Evolutionary conservation across 306 rosid species (phyloP).

Genomic region (Potentilla sterilis): DNA sequence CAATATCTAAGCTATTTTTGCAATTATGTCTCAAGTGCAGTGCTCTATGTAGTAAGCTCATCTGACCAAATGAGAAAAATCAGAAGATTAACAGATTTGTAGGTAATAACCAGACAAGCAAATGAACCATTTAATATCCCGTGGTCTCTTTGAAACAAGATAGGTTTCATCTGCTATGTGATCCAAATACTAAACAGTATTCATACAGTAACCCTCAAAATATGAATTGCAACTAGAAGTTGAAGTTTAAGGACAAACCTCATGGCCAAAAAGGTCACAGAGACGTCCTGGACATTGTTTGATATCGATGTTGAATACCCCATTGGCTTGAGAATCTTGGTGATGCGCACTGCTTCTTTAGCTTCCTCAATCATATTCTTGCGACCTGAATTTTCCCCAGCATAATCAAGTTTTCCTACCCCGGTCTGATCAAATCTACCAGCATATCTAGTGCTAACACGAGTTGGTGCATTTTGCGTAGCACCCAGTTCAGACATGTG

Average conservation of each 20-base stretch:
- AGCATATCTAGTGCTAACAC: slow-evolving; percentile 31
- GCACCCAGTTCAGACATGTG: slow-evolving; percentile 29
- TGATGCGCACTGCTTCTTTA: slow-evolving; percentile 43
- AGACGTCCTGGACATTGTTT: slow-evolving; percentile 52
- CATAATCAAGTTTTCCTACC: slow-evolving; percentile 30
- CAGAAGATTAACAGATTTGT: background rate
- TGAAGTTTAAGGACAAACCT: slow-evolving; percentile 53
- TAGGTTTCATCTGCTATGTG: background rate
- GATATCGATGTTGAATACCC: slow-evolving; percentile 63
- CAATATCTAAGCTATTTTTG: background rate
- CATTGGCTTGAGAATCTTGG: slow-evolving; percentile 75
- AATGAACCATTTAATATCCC: background rate
- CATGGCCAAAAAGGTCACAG: slow-evolving; percentile 64
- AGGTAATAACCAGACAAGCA: background rate
- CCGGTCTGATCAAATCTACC: slow-evolving; percentile 25
- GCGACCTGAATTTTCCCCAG: slow-evolving; percentile 40
- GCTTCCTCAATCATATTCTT: slow-evolving; percentile 36
- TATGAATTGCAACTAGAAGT: slow-evolving; percentile 1
- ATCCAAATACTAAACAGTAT: background rate
- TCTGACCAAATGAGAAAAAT: background rate
- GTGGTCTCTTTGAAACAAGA: background rate
- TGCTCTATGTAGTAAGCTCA: background rate
- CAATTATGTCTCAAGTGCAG: background rate
- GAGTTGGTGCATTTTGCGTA: slow-evolving; percentile 37
- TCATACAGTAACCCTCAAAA: background rate